phyloP scores from a whole-genome alignment of 169 alveolate species.

The Cryptosporidium viatorum region DNA sequence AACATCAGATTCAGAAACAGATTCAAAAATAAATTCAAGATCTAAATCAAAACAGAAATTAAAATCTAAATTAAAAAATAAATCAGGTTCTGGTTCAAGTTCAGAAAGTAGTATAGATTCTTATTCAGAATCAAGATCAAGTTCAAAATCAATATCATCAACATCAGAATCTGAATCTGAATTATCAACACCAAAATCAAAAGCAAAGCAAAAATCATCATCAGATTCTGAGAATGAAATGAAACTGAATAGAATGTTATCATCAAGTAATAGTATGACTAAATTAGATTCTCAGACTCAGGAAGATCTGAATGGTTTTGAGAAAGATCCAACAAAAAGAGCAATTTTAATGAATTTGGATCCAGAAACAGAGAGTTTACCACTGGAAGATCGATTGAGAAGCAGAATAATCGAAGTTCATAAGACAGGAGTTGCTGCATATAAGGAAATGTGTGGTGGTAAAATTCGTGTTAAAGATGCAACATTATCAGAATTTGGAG shows the following conservation, averaged over 20 bases:
- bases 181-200: background rate
- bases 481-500: slow-evolving; percentile 30
- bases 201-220: background rate
- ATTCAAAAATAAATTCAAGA: background rate
- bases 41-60: background rate
- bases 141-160: background rate
- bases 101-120: background rate
- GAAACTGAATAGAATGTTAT: background rate
- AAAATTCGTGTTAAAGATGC: background rate
- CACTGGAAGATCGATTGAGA: slow-evolving; percentile 35
- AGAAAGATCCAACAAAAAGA: slow-evolving; percentile 38
- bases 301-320: background rate
- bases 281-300: background rate
- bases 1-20: background rate
- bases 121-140: background rate
- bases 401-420: slow-evolving; percentile 25
- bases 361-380: slow-evolving; percentile 27
- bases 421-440: slow-evolving; percentile 33
- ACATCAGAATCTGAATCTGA: background rate
- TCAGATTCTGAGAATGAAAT: background rate
- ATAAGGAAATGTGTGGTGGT: slow-evolving; percentile 31
- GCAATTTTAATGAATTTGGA: slow-evolving; percentile 37
- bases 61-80: background rate
- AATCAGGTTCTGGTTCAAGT: background rate
- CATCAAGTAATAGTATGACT: background rate